phyloP scores from a whole-genome alignment of 306 rosid species.

The Acmispon strigosus region DNA sequence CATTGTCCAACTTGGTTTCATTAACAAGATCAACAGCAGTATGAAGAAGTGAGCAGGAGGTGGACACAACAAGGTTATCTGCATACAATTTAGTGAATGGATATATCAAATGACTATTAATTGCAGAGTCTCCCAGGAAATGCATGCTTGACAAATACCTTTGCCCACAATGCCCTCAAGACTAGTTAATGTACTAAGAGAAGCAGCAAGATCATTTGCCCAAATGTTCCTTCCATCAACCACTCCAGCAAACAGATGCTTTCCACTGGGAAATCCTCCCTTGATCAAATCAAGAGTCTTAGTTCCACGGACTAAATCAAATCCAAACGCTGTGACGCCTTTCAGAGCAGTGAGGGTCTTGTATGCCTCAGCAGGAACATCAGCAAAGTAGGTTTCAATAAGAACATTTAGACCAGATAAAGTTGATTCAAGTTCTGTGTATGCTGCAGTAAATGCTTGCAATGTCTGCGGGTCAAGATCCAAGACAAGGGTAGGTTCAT shows the following conservation, averaged over 20 bases:
- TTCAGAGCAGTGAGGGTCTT: conserved; percentile 58
- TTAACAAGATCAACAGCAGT: conserved; percentile 88
- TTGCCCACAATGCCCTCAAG: conserved; percentile 68
- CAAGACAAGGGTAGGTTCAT: conserved; percentile 77
- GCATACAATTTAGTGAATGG: conserved; percentile 1
- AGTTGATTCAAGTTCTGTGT: conserved; percentile 55
- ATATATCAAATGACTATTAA: not conserved
- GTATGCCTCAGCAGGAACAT: conserved; percentile 69
- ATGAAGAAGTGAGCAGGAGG: conserved; percentile 87
- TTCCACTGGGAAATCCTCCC: conserved; percentile 66
- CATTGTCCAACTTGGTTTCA: conserved; percentile 74
- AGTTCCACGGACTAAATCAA: conserved; percentile 75
- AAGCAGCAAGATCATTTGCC: conserved; percentile 73
- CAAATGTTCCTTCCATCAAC: conserved; percentile 95
- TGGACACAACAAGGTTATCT: conserved; percentile 84
- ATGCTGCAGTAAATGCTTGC: conserved; percentile 66
- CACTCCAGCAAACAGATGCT: conserved; percentile 76
- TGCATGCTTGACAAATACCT: conserved; percentile 36
- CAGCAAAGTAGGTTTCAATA: conserved; percentile 82
- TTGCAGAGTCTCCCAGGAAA: not conserved
- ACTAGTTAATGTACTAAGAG: conserved; percentile 39
- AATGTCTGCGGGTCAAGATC: conserved; percentile 69
- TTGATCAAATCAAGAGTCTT: conserved; percentile 62
- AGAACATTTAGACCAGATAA: conserved; percentile 72
- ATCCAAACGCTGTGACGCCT: conserved; percentile 69